A percentile compares a stretch with the other conserved stretches of the same genome.
These are phyloP conservation scores for Baorangia bicolor DNA, from an alignment of 768 basidiomycete genomes.

Conservation along the genomic window DNA sequence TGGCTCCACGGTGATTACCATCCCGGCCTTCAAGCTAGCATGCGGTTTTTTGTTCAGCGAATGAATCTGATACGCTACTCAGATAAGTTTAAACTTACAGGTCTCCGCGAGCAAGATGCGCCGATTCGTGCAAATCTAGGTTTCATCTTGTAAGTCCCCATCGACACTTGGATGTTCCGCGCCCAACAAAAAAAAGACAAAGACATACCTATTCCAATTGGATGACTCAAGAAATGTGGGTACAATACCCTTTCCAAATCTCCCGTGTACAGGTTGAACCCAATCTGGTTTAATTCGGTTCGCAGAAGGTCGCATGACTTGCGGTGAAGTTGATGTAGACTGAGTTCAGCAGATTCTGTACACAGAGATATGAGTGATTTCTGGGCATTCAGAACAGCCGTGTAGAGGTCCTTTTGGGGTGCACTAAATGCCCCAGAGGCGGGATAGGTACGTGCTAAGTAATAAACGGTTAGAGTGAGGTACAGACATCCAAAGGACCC, in stretches of 20 bases:
- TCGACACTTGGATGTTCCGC: constrained; percentile 3
- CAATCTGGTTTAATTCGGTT: constrained; percentile 69
- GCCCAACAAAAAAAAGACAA: neutral
- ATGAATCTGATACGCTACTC: neutral
- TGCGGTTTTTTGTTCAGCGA: constrained; percentile 5
- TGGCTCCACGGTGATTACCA: constrained; percentile 92
- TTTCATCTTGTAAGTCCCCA: constrained; percentile 14
- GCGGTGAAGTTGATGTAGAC: constrained; percentile 75
- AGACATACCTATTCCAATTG: constrained; percentile 79
- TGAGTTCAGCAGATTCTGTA: constrained; percentile 53
- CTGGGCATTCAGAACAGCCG: constrained; percentile 70
- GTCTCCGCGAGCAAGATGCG: constrained; percentile 51
- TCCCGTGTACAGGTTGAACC: constrained; percentile 42
- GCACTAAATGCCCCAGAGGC: constrained; percentile 75
- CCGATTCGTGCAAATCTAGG: constrained; percentile 87
- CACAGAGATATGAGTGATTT: constrained; percentile 65
- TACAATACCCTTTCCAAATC: constrained; percentile 75
- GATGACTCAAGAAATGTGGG: constrained; percentile 91
- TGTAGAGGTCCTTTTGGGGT: constrained; percentile 84
- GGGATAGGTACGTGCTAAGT: constrained; percentile 82
- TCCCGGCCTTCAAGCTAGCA: constrained; percentile 70
- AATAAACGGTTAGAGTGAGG: constrained; percentile 4
- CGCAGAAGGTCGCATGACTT: constrained; percentile 65
- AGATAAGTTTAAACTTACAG: constrained; percentile 39
- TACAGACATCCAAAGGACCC: neutral